Conservation (phyloP, 345 rosid genomes). For the Eutrema japonicum region DNA sequence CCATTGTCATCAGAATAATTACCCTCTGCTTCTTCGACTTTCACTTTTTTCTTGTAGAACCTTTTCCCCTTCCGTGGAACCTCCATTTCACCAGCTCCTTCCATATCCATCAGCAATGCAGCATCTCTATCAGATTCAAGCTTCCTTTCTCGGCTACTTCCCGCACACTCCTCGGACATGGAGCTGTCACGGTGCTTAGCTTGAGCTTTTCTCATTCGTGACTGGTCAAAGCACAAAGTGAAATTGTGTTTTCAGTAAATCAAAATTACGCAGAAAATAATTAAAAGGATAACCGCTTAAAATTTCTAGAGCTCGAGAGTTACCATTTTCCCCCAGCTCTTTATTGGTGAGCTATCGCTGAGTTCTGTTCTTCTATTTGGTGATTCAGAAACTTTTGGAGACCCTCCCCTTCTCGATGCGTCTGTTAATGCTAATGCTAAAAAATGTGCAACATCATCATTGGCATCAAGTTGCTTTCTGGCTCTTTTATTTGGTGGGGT, state of each 20-base stretch:
- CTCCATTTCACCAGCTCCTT: constrained; percentile 69
- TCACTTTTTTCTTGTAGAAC: constrained; percentile 58
- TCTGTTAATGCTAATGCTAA: constrained; percentile 75
- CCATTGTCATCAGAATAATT: constrained; percentile 68
- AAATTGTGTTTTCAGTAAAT: constrained; percentile 8
- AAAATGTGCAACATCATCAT: constrained; percentile 71
- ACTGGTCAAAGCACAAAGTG: constrained; percentile 44
- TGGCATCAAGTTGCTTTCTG: constrained; percentile 53
- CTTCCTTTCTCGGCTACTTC: constrained; percentile 52
- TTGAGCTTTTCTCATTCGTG: constrained; percentile 52
- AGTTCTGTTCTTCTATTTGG: constrained; percentile 50
- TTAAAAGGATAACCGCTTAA: constrained; percentile 17
- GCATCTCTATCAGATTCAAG: constrained; percentile 52
- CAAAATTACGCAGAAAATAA: not conserved
- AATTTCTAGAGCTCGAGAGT: constrained; percentile 24
- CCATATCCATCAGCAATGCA: constrained; percentile 58
- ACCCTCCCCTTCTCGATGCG: constrained; percentile 67
- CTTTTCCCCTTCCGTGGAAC: constrained; percentile 64
- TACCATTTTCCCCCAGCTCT: constrained; percentile 76
- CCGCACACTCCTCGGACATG: constrained; percentile 47
- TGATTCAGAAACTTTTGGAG: constrained; percentile 64
- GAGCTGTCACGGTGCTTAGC: constrained; percentile 50
- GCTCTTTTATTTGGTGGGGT: constrained; percentile 54
- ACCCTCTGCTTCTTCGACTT: constrained; percentile 54
- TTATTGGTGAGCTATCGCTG: constrained; percentile 58